Percentiles rank a stretch among this genome's conserved stretches.
phyloP scores from a whole-genome alignment of 257 asterid genomes.

The Galeopsis tetrahit region DNA sequence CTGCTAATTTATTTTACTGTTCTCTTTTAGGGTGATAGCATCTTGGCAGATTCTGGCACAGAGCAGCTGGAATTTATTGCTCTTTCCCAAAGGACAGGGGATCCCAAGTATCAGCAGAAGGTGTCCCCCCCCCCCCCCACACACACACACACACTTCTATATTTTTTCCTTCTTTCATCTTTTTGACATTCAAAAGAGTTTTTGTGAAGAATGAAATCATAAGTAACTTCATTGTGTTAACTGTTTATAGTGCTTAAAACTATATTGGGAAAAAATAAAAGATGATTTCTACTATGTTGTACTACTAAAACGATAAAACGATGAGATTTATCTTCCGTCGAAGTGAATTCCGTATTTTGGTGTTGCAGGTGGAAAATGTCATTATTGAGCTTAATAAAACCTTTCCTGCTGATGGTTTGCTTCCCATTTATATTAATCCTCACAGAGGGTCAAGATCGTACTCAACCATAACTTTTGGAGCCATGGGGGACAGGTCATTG shows the following conservation, averaged over 20 bases:
- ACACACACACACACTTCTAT: background rate
- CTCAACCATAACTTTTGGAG: slow-evolving; percentile 96
- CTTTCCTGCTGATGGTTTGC: slow-evolving; percentile 93
- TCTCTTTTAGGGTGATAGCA: slow-evolving; percentile 84
- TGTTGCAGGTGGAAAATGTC: slow-evolving; percentile 88
- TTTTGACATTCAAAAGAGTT: slow-evolving; percentile 7
- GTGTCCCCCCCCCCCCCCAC: slow-evolving; percentile 33
- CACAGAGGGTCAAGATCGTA: slow-evolving; percentile 69
- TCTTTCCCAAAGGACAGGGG: slow-evolving; percentile 94
- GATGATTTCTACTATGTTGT: slow-evolving; percentile 22
- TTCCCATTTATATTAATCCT: slow-evolving; percentile 92
- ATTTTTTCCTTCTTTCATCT: background rate
- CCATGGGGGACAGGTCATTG: slow-evolving; percentile 98
- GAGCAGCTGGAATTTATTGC: slow-evolving; percentile 99
- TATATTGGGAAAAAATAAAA: slow-evolving; percentile 8
- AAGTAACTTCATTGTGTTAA: slow-evolving; percentile 20
- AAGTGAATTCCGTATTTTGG: slow-evolving; percentile 30
- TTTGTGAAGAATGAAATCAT: slow-evolving; percentile 20
- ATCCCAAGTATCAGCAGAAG: slow-evolving; percentile 89
- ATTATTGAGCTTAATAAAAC: slow-evolving; percentile 84
- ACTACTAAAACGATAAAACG: too few relatives aligned
- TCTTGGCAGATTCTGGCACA: slow-evolving; percentile 96
- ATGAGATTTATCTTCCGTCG: slow-evolving; percentile 31
- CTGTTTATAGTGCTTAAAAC: slow-evolving; percentile 18
- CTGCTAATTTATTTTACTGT: slow-evolving; percentile 24